phyloP scores from a whole-genome alignment of 1,284 basidiomycete species.

The Bjerkandera adusta region DNA sequence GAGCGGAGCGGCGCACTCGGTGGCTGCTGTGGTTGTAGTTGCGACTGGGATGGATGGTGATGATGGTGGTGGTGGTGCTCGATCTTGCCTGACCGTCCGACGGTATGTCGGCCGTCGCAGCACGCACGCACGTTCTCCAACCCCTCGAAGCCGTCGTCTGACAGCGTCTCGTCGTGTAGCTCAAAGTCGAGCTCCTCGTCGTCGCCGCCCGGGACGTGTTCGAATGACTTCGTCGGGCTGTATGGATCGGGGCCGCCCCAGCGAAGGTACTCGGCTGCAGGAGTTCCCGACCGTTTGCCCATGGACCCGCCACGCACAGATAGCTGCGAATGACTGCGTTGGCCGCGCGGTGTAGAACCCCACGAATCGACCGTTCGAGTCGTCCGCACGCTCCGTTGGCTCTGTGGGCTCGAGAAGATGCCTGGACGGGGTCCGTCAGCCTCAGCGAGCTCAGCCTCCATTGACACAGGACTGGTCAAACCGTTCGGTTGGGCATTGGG shows the following conservation, averaged over 20 bases:
- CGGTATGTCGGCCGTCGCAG: constrained; percentile 90
- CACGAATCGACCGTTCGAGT: constrained; percentile 54
- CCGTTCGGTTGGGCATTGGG: constrained; percentile 40
- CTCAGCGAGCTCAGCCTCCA: constrained; percentile 45
- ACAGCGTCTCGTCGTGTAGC: constrained; percentile 69
- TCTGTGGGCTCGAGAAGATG: constrained; percentile 60
- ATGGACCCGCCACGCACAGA: constrained; percentile 70
- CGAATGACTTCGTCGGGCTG: constrained; percentile 67
- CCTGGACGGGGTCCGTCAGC: constrained; percentile 42
- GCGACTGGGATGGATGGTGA: constrained; percentile 37
- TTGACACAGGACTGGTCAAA: constrained; percentile 56
- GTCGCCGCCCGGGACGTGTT: constrained; percentile 51
- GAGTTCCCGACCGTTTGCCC: constrained; percentile 83
- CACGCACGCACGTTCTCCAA: constrained; percentile 94
- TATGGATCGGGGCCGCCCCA: constrained; percentile 68
- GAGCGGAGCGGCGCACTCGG: neutral
- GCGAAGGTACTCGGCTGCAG: constrained; percentile 84
- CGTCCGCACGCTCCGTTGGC: constrained; percentile 65
- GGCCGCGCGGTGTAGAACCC: constrained; percentile 73
- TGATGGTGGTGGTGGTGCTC: constrained; percentile 59
- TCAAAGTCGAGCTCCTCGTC: constrained; percentile 82
- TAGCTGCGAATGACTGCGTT: constrained; percentile 72
- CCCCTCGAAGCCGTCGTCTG: constrained; percentile 87
- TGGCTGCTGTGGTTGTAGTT: constrained; percentile 16
- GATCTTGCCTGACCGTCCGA: constrained; percentile 50